Percentiles rank a stretch among this genome's conserved stretches.
These are phyloP conservation scores for Paxillus ammoniavirescens DNA, from an alignment of 768 basidiomycete species.

Conservation along the genomic window DNA sequence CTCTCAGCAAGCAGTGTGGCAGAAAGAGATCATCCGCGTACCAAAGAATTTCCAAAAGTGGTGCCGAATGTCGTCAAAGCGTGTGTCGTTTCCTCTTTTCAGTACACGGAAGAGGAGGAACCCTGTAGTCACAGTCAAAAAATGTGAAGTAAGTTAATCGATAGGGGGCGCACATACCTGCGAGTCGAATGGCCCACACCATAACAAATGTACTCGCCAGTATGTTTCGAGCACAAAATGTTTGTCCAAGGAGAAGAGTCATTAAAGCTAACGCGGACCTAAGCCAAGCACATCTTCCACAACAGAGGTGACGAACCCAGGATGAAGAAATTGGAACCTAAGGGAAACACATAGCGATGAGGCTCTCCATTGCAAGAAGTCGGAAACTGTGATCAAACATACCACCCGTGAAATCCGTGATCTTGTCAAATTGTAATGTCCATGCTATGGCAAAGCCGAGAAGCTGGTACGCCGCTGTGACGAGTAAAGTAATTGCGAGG, in stretches of 20 bases:
- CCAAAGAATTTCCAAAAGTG: constrained; percentile 67
- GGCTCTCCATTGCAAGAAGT: neutral
- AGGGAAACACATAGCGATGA: neutral
- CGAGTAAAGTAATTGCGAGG: constrained; percentile 47
- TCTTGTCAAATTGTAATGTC: constrained; percentile 71
- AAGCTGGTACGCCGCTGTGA: constrained; percentile 59
- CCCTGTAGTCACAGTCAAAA: constrained; percentile 28
- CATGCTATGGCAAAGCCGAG: constrained; percentile 65
- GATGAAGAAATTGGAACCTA: constrained; percentile 67
- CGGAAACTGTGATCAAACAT: neutral
- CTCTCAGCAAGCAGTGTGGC: neutral
- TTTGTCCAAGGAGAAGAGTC: constrained; percentile 56
- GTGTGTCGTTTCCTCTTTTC: constrained; percentile 61
- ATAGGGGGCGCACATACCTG: constrained; percentile 33
- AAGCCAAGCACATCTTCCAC: neutral
- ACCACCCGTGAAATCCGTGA: constrained; percentile 69
- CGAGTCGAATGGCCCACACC: constrained; percentile 63
- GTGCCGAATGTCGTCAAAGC: constrained; percentile 65
- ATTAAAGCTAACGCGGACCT: constrained; percentile 44
- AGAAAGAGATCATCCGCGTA: constrained; percentile 16
- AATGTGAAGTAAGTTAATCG: neutral
- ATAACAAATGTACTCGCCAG: constrained; percentile 59
- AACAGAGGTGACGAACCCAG: constrained; percentile 37
- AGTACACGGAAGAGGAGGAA: constrained; percentile 71
- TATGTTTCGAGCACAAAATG: constrained; percentile 58